Conservation (phyloP, 768 basidiomycete species). For the Tremella yokohamensis region DNA sequence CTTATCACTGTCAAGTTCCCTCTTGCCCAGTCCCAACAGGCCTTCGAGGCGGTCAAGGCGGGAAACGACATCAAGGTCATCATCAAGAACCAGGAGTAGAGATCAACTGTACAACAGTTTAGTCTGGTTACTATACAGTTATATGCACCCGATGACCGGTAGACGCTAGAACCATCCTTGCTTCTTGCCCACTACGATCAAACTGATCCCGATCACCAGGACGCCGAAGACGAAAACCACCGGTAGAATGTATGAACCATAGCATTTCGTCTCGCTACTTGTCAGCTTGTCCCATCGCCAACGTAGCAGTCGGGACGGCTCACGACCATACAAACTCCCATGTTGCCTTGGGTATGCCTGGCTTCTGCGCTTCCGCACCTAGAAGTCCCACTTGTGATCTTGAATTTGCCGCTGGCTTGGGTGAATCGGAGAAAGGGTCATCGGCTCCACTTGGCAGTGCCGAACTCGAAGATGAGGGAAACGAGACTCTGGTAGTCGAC, state of each 20-base stretch:
- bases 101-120: background rate
- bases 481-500: constrained; percentile 31
- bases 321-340: background rate
- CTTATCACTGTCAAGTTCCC: constrained; percentile 38
- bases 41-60: constrained; percentile 38
- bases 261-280: constrained; percentile 45
- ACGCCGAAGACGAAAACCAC: constrained; percentile 41
- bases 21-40: constrained; percentile 28
- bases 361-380: background rate
- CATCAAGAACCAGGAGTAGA: constrained; percentile 38
- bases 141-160: too few relatives aligned
- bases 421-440: constrained; percentile 6
- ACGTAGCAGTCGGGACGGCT: too few relatives aligned
- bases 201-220: constrained; percentile 29
- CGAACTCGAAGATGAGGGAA: constrained; percentile 34
- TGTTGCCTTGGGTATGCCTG: background rate
- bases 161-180: background rate
- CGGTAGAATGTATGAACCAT: constrained; percentile 43
- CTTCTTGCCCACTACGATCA: constrained; percentile 13
- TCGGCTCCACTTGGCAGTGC: constrained; percentile 9
- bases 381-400: background rate
- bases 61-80: constrained; percentile 43
- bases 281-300: constrained; percentile 4
- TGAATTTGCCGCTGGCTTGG: background rate
- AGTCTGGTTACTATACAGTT: too few relatives aligned